Percentiles rank a stretch among this genome's conserved stretches.
Conservation (phyloP, 768 basidiomycete species). For the Phanerodontia chrysosporium region DNA sequence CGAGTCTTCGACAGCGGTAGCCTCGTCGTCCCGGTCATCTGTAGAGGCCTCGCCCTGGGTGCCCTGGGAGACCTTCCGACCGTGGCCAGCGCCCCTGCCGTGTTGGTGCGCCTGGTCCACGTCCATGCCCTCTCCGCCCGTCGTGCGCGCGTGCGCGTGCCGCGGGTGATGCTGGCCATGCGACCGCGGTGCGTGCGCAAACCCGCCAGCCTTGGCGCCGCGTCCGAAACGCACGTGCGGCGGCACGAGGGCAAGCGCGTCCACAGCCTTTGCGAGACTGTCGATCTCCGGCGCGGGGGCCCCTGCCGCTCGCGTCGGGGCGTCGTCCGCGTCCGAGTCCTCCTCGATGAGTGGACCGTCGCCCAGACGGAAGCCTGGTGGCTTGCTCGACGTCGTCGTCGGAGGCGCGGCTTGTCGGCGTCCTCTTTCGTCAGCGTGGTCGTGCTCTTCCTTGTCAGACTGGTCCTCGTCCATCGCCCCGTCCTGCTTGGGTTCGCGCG, state of each 20-base stretch:
- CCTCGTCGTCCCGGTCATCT: background rate
- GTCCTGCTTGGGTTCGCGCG: conserved; percentile 30
- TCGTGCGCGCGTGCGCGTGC: background rate
- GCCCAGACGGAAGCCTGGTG: conserved; percentile 6
- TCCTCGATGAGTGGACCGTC: conserved; percentile 11
- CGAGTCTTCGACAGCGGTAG: background rate
- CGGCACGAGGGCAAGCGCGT: conserved; percentile 57
- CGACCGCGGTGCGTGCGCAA: background rate
- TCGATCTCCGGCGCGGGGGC: conserved; percentile 33
- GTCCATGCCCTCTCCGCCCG: background rate
- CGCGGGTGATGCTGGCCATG: background rate
- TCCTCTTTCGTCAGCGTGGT: background rate
- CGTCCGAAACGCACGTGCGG: conserved; percentile 69
- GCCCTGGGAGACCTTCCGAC: too few relatives aligned
- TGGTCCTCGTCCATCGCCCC: conserved; percentile 23
- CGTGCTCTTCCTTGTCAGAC: conserved; percentile 24
- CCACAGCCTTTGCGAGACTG: conserved; percentile 43
- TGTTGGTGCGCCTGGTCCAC: too few relatives aligned
- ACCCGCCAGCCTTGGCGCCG: conserved; percentile 35
- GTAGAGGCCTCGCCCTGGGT: background rate
- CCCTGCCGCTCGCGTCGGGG: background rate
- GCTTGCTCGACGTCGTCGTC: too few relatives aligned
- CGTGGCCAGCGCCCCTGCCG: too few relatives aligned
- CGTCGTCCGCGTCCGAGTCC: conserved; percentile 3
- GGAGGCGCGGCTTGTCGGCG: too few relatives aligned